Conservation (phyloP, 257 asterid genomes). For the Echium plantagineum region DNA sequence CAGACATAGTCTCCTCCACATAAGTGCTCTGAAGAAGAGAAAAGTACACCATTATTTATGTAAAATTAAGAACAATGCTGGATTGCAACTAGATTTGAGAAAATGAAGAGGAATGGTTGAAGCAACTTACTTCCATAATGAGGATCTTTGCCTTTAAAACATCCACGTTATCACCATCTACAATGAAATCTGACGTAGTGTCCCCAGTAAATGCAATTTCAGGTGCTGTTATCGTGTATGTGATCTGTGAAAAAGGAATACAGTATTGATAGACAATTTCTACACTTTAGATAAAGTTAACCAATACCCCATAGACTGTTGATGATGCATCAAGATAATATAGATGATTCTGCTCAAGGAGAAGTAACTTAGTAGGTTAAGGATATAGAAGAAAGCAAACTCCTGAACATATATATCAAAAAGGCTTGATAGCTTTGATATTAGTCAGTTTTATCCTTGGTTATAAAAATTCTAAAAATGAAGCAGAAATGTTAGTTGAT, state of each 20-base stretch:
- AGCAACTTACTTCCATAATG: conserved; percentile 66
- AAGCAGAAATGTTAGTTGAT: no score
- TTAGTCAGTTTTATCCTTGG: no score
- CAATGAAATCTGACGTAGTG: conserved; percentile 81
- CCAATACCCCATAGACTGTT: background rate
- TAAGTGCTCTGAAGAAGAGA: conserved; percentile 57
- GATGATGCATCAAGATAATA: background rate
- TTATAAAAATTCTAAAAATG: no score
- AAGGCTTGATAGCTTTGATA: no score
- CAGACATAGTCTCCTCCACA: conserved; percentile 47
- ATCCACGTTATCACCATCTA: conserved; percentile 58
- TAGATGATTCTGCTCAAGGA: no score
- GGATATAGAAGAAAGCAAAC: no score
- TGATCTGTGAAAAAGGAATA: conserved; percentile 37
- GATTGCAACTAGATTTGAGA: background rate
- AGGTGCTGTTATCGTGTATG: conserved; percentile 57
- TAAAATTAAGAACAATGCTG: background rate
- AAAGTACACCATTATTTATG: no score
- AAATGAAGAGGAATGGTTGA: conserved; percentile 3
- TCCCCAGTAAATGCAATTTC: conserved; percentile 96
- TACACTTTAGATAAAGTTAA: conserved; percentile 1
- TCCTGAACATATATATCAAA: no score
- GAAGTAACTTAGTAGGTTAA: no score
- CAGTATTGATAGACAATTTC: conserved; percentile 4
- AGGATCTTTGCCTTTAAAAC: conserved; percentile 73